phyloP scores from a whole-genome alignment of 1,284 basidiomycete genomes.

The Cronartium ribicola region DNA sequence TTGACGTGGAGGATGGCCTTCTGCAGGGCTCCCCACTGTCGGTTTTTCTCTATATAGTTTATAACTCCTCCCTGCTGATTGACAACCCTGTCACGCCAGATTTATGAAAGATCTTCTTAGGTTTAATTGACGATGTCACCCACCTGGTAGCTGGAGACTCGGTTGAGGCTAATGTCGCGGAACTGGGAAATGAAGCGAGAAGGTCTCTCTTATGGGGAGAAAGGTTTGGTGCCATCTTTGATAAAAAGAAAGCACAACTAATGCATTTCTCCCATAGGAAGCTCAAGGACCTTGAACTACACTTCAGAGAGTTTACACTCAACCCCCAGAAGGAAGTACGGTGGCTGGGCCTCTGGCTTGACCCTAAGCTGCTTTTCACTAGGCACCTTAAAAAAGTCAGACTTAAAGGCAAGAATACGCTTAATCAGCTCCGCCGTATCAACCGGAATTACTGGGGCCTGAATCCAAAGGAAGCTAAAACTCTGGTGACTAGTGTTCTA shows the following conservation, averaged over 20 bases:
- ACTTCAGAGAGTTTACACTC: neutral
- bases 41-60: slow-evolving; percentile 18
- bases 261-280: slow-evolving; percentile 13
- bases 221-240: slow-evolving; percentile 14
- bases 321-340: neutral
- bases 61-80: slow-evolving; percentile 17
- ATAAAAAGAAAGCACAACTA: slow-evolving; percentile 7
- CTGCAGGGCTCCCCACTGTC: neutral
- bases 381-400: neutral
- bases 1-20: slow-evolving; percentile 9
- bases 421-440: neutral
- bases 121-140: slow-evolving; percentile 19
- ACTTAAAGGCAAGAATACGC: neutral
- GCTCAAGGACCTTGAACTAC: neutral
- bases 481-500: neutral
- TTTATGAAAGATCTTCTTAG: slow-evolving; percentile 4
- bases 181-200: neutral
- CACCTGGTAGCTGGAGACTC: slow-evolving; percentile 1
- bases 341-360: slow-evolving; percentile 1
- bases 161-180: neutral
- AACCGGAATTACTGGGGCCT: neutral
- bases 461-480: neutral
- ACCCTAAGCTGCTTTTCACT: neutral
- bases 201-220: slow-evolving; percentile 1
- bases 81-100: neutral